These are phyloP conservation scores for Pseudomonodictys pantanalensis DNA, from an alignment of 495 filamentous ascomycete species.

Conservation along the genomic window DNA sequence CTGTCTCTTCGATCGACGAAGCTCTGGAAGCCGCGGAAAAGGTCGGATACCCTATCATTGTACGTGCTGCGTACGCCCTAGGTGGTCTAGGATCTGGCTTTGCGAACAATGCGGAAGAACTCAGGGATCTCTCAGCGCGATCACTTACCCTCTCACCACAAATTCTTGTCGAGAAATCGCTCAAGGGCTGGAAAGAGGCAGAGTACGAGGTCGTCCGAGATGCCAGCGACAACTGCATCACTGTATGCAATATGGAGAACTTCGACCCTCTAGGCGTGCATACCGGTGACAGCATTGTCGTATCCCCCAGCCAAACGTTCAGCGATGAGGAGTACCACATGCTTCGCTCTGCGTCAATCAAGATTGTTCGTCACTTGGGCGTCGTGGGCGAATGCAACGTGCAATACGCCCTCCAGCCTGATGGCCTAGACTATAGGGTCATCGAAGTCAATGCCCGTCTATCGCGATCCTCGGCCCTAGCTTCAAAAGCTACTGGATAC, in stretches of 20 bases:
- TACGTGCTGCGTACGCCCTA: conserved; percentile 91
- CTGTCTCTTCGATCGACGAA: conserved; percentile 84
- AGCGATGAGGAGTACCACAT: conserved; percentile 99
- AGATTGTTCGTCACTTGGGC: conserved; percentile 94
- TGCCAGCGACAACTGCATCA: conserved; percentile 96
- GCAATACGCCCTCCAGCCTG: conserved; percentile 95
- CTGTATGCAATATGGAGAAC: conserved; percentile 99
- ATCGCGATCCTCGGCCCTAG: conserved; percentile 89
- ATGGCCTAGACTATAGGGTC: conserved; percentile 96
- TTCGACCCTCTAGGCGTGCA: conserved; percentile 98
- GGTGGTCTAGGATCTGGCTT: conserved; percentile 98
- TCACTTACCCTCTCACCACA: conserved; percentile 95
- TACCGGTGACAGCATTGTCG: conserved; percentile 97
- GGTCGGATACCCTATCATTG: conserved; percentile 95
- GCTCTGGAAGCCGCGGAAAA: conserved; percentile 79
- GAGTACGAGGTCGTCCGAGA: conserved; percentile 98
- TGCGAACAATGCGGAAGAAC: conserved; percentile 86
- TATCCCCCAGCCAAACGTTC: conserved; percentile 93
- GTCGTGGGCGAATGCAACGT: conserved; percentile 99
- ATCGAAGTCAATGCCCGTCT: conserved; percentile 98
- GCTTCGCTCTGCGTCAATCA: conserved; percentile 96
- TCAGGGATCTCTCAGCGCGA: conserved; percentile 85
- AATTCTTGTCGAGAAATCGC: conserved; percentile 97
- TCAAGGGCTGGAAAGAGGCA: conserved; percentile 99
- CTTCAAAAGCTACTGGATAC: conserved; percentile 96